These are phyloP conservation scores for Echites panduratus DNA, from an alignment of 257 asterid genomes.

Conservation along the genomic window DNA sequence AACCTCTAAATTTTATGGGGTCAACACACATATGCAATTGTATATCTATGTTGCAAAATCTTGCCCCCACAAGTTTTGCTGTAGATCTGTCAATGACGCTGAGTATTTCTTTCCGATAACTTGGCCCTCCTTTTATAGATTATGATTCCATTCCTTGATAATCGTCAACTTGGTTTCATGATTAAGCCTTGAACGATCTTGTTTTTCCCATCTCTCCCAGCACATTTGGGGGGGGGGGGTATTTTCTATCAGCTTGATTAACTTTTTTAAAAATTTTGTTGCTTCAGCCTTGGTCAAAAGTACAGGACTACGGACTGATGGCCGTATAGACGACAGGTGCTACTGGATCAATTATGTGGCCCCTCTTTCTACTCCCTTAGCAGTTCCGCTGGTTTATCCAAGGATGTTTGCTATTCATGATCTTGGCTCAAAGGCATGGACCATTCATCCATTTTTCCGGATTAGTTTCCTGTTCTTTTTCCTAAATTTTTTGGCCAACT, in stretches of 20 bases:
- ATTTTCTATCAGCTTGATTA: too few relatives aligned
- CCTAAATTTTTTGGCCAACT: conserved; percentile 6
- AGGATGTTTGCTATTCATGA: conserved; percentile 87
- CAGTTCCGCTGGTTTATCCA: conserved; percentile 89
- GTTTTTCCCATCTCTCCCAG: not conserved
- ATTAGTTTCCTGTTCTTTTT: conserved; percentile 1
- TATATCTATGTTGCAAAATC: too few relatives aligned
- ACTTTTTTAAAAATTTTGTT: conserved; percentile 12
- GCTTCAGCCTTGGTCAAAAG: conserved; percentile 76
- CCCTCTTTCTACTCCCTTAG: conserved; percentile 73
- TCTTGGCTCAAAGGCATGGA: conserved; percentile 63
- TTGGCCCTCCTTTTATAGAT: not conserved
- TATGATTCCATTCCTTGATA: not conserved
- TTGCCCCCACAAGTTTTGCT: too few relatives aligned
- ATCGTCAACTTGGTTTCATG: not conserved
- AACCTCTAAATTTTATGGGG: too few relatives aligned
- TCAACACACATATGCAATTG: too few relatives aligned
- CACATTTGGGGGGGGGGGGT: too few relatives aligned
- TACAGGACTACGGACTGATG: conserved; percentile 79
- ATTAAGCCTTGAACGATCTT: not conserved
- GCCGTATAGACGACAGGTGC: conserved; percentile 84
- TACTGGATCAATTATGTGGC: conserved; percentile 83
- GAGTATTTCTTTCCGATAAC: not conserved
- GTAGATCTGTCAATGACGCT: too few relatives aligned
- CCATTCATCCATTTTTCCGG: not conserved